Percentiles rank a stretch among this genome's conserved stretches.
These are phyloP conservation scores for Cutaneotrichosporon sp. DNA, from an alignment of 1,284 basidiomycete species.

Conservation along the genomic window DNA sequence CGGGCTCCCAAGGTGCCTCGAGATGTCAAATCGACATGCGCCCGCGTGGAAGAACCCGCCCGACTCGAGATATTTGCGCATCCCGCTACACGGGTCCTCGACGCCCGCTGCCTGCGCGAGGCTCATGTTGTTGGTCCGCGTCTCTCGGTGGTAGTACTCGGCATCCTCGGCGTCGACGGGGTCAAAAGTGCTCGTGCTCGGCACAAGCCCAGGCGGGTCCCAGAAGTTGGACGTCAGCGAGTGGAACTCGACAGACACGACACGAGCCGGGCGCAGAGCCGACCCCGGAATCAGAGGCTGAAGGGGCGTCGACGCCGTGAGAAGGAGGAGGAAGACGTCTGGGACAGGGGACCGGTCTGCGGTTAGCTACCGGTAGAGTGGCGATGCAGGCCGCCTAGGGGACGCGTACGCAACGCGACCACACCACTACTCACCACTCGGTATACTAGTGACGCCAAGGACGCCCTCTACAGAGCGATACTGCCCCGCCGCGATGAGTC, in stretches of 20 bases:
- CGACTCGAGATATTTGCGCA: constrained; percentile 86
- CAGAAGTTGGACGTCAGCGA: constrained; percentile 54
- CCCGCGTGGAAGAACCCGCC: constrained; percentile 92
- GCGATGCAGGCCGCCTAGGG: background rate
- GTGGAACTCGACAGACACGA: constrained; percentile 55
- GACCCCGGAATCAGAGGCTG: constrained; percentile 43
- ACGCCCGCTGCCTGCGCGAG: constrained; percentile 55
- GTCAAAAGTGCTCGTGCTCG: constrained; percentile 12
- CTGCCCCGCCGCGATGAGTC: constrained; percentile 62
- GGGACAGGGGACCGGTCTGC: constrained; percentile 45
- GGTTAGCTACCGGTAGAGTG: constrained; percentile 50
- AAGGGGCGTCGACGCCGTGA: constrained; percentile 38
- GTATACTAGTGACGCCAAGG: constrained; percentile 61
- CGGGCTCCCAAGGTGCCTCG: constrained; percentile 64
- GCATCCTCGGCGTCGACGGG: constrained; percentile 26
- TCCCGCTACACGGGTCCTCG: constrained; percentile 85
- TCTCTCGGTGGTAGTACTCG: constrained; percentile 7
- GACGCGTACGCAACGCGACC: background rate
- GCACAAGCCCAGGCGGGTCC: constrained; percentile 47
- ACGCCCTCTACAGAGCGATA: constrained; percentile 73
- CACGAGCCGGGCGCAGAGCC: constrained; percentile 48
- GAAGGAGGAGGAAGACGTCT: constrained; percentile 52
- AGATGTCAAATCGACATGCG: constrained; percentile 81
- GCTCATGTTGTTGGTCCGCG: constrained; percentile 9
- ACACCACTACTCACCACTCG: constrained; percentile 45